Conservation (phyloP, 2,329 filamentous ascomycete species). For the Gremmenia infestans region DNA sequence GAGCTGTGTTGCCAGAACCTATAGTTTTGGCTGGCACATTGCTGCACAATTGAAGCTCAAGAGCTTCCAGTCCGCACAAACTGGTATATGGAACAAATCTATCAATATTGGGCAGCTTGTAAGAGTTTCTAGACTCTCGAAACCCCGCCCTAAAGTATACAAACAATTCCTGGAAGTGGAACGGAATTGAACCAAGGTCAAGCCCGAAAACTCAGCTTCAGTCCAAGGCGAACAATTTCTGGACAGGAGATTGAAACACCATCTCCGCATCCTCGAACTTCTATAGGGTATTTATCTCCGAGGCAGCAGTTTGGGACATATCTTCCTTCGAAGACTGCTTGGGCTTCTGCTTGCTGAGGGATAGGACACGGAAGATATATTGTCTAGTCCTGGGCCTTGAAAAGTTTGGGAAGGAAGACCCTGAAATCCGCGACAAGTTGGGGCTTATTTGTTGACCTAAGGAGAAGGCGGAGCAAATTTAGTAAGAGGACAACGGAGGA, state of each 20-base stretch:
- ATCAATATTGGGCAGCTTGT: no score
- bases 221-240: conserved; percentile 45
- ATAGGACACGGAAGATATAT: conserved; percentile 45
- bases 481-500: conserved; percentile 52
- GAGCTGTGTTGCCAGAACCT: no score
- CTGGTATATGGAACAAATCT: no score
- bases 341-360: conserved; percentile 46
- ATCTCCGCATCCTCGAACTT: conserved; percentile 31
- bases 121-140: not conserved
- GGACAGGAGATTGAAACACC: conserved; percentile 49
- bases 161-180: conserved; percentile 21
- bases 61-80: no score
- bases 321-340: conserved; percentile 40
- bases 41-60: no score
- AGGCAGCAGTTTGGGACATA: not conserved
- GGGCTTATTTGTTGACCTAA: conserved; percentile 33
- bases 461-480: conserved; percentile 46
- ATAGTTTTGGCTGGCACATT: no score
- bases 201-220: conserved; percentile 53
- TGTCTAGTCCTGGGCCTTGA: conserved; percentile 36
- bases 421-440: conserved; percentile 39
- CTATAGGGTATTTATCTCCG: conserved; percentile 21
- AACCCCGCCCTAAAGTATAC: conserved; percentile 17
- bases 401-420: conserved; percentile 39
- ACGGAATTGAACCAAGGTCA: conserved; percentile 41